Base-by-base conservation (phyloP, 768 basidiomycete species). In the Suillus subluteus region DNA sequence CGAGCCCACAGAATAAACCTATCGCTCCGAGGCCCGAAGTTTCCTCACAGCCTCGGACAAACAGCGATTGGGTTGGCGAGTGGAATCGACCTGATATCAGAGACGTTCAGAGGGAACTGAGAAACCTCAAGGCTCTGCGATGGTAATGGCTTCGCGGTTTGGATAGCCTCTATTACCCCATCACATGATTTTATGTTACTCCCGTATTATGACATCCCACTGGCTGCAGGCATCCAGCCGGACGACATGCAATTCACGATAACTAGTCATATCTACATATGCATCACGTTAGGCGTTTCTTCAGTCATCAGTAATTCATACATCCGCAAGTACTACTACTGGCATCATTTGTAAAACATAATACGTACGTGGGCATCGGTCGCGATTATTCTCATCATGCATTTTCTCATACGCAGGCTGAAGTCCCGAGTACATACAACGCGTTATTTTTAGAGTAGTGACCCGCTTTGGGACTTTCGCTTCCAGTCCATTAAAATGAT, bases 11-110 rank as follows among this genome's bases (percentile, higher is more conserved):
- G 26, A 26, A 26, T 26, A 26, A 26, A 26, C 56, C 58, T 41
- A n/a, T 62, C 18, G 23, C 30, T 12, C 35, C 64, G 13, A 62
- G 32, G 43, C 4, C 21, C 41, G 23, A 15, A 67, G 23, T 35
- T 23, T 40, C 23, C 32, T 61, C 15, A 15, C 59, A 37, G 32
- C 21, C 43, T 43, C 43, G 16, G 43, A 3, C 66, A 2, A 61
- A 35, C 40, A 64, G 67, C 61, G 66, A 74, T 11, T 82, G 81
- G 81, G 72, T 72, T 13, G 81, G 81, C 61, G 80, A 80, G 65
- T 82, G 81, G 81, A 82, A 82, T 68, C 73, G 79, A 37, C 63
- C 71, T 32, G 72, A 79, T 66, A 82, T 82, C 38, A 67, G 67
- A 56, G 79, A 81, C 37, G 81, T 82, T 50, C 81, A 81, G 64